phyloP scores from a whole-genome alignment of 148 eudicot genomes.

The Nyssa sinensis region DNA sequence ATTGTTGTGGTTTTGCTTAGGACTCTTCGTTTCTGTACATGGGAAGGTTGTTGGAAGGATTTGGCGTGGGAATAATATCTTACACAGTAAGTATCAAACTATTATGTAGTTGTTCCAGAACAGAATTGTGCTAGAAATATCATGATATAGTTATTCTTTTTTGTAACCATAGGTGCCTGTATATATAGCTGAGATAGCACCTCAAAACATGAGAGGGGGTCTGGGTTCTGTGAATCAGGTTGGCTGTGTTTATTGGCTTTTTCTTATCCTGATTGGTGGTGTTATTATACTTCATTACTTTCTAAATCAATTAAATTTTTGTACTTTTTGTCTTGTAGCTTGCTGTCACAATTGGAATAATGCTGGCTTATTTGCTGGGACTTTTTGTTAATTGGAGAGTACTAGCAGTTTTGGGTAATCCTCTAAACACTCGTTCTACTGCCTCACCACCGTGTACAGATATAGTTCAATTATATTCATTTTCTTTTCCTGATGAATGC shows the following conservation, averaged over 20 bases:
- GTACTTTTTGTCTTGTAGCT: conserved; percentile 44
- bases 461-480: neutral
- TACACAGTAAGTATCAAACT: conserved; percentile 25
- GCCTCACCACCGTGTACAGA: neutral
- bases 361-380: conserved; percentile 91
- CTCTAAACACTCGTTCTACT: neutral
- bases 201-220: conserved; percentile 87
- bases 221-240: conserved; percentile 98
- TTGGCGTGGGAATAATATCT: conserved; percentile 93
- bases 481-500: neutral
- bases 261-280: neutral
- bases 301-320: conserved; percentile 3
- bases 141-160: neutral
- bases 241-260: conserved; percentile 11
- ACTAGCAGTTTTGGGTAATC: conserved; percentile 82
- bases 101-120: conserved; percentile 8
- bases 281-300: neutral
- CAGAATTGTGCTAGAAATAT: neutral
- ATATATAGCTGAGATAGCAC: conserved; percentile 95
- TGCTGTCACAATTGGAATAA: conserved; percentile 87
- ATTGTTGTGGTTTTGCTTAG: conserved; percentile 27
- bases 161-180: conserved; percentile 72
- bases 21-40: conserved; percentile 83
- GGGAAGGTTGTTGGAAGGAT: conserved; percentile 97
- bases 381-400: conserved; percentile 83